These are phyloP conservation scores for Artemisia tridentata DNA, from an alignment of 129 eudicot species.

Conservation along the genomic window DNA sequence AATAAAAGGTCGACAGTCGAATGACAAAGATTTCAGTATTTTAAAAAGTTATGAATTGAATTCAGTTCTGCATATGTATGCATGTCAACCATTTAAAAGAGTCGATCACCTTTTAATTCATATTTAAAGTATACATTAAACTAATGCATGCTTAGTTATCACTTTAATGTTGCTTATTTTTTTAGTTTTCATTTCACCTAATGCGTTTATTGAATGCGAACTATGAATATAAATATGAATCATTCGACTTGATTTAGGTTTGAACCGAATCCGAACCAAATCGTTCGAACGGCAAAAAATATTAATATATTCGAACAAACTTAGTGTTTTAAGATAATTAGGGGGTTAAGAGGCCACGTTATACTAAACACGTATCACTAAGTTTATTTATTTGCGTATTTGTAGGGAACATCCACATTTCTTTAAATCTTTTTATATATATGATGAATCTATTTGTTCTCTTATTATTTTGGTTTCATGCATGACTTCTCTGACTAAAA, in stretches of 20 bases:
- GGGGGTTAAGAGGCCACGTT: conserved; percentile 18
- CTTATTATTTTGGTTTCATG: conserved; percentile 16
- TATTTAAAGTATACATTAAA: no score
- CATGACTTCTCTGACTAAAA: conserved; percentile 13
- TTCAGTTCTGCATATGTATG: no score
- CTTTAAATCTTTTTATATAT: conserved; percentile 10
- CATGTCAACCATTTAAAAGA: no score
- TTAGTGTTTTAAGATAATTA: background rate
- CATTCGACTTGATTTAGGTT: background rate
- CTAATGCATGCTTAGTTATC: no score
- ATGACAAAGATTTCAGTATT: no score
- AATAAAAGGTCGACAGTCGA: no score
- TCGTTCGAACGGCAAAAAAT: no score
- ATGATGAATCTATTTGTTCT: background rate
- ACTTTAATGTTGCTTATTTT: no score
- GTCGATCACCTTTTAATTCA: no score
- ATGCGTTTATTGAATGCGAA: background rate
- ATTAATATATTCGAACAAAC: background rate
- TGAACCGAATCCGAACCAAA: conserved; percentile 10
- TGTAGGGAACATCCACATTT: conserved; percentile 37
- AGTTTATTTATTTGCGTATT: conserved; percentile 19
- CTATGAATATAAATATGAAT: background rate
- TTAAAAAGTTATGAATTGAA: no score
- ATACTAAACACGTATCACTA: conserved; percentile 20
- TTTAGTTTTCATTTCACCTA: no score